Percentiles rank a stretch among this genome's conserved stretches.
Evolutionary conservation across 148 eudicot species (phyloP).

Genomic region (Arctostaphylos glauca): DNA sequence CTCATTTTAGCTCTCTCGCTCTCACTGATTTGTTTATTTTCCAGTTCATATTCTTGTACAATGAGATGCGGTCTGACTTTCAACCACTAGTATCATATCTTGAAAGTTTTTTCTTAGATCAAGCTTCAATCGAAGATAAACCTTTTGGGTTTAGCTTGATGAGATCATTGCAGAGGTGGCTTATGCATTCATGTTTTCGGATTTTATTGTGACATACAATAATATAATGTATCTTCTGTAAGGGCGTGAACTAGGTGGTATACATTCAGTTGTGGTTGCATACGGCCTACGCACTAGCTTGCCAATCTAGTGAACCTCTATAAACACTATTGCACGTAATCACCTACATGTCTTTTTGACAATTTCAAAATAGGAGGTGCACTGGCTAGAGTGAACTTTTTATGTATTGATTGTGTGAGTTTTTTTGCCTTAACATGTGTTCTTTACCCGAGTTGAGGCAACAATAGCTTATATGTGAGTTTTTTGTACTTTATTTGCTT

Average conservation of each 20-base stretch:
- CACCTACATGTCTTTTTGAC: background rate
- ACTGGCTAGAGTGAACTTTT: background rate
- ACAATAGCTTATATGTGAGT: background rate
- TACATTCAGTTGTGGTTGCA: background rate
- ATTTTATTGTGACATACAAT: background rate
- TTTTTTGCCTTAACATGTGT: background rate
- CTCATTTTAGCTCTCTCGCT: background rate
- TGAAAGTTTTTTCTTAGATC: background rate
- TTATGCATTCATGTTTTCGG: background rate
- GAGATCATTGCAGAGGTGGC: background rate
- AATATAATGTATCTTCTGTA: background rate
- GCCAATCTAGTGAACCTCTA: background rate
- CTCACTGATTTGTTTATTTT: background rate
- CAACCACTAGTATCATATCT: background rate
- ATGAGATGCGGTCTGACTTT: background rate
- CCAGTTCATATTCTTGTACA: background rate
- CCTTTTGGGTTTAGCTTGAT: background rate
- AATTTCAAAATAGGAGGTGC: background rate
- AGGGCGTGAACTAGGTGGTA: background rate
- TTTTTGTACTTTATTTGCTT: constrained; percentile 14
- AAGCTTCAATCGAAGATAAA: background rate
- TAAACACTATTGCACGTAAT: background rate
- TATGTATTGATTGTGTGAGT: background rate
- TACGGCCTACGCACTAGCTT: background rate
- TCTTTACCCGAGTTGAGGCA: background rate